Evolutionary conservation across 164 flowering plant genomes (phyloP), one percentile per base, ranked within the genome.

Genomic region (Vitis rupestris): DNA sequence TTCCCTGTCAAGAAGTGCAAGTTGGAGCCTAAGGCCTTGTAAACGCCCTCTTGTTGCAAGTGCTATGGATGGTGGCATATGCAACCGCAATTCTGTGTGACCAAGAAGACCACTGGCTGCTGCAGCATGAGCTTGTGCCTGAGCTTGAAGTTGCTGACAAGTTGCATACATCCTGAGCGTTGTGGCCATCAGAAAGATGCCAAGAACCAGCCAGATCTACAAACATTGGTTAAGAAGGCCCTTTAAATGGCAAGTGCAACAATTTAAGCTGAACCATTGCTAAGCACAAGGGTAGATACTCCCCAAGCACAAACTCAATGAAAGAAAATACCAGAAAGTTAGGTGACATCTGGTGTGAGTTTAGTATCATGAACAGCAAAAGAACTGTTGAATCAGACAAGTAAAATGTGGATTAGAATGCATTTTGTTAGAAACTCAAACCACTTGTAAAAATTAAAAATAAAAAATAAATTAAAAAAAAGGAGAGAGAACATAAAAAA

Each of bases 1-100:
- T 74, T 96, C 98, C n/a, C 94, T 83, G 65, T 94, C 98, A 80
- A 94, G 96, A 74, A 93, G 92, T n/a, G 99, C 98, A 81, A 96
- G 98, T 82, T 96, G 97, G 60, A 96, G 97, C 63, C 97, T 85
- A 14, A 94, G 88, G 14, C 98, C 97, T 64, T 90, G 98, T 44
- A 94, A 57, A 51, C 94, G 81, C 37, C 99, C 99, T 82, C 99
- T 82, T 49, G 97, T 85, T 66, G 98, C 94, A 74, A 96, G 80
- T 8, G 97, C 90, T 67, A 93, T 89, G 2, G 98, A 88, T 50
- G 98, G 90, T 16, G 99, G 99, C 92, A 90, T 79, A 60, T 88
- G 90, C 78, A 96, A 75, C 58, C 91, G 86, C 80, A 96, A 74
- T 75, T 96, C 98, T 30, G 98, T 88, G 49, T 85, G 97, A 69